Base-by-base conservation (phyloP, 805 yeast genomes). In the Metschnikowia similis region DNA sequence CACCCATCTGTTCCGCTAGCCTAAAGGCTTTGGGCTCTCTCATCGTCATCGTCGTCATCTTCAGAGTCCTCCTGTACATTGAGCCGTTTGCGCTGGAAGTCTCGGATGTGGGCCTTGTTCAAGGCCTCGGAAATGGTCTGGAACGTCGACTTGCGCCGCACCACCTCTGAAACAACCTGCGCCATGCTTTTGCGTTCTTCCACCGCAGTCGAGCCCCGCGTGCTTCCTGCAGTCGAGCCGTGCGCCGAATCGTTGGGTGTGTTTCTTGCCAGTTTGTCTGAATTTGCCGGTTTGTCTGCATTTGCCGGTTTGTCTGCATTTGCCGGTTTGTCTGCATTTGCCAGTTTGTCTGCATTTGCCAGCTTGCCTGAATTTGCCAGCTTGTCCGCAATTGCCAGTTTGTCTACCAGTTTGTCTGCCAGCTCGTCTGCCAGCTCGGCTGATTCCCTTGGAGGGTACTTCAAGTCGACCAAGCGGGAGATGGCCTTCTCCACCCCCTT, bases 91-190 rank as follows among this genome's bases (percentile, higher is more conserved):
- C 91, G 77, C 67, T 89, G 94, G 73, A 89, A 89, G 69, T 89
- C 96, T 61, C 85, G 84, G 35, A 87, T 83, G 60, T 89, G 96
- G 0, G 96, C 96, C 65, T 75, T 78, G 10, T 84, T 85, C 57
- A 87, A 72, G 0, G 81, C 79, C 45, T 76, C 76, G 4, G 81
- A 70, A n/a, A 84, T 65, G 28, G 69, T 66, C 35, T 70, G 70
- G 41, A 83, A 65, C 1, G 73, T 66, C 3, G 73, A 65, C 46
- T 59, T 62, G 17, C 66, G 60, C 29, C 66, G 57, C 17, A 48
- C 45, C 38, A 41, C 41, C 34, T 35, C 55, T 5, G 49, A n/a
- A 27, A 48, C 36, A 10, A 31, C 36, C 28, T 30, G 36, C 3
- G 45, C 45, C 36, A 30, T 16, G 21, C 27, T 28, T 9, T 17